phyloP scores from a whole-genome alignment of 1,284 basidiomycete species.

The Moesziomyces parantarcticus region DNA sequence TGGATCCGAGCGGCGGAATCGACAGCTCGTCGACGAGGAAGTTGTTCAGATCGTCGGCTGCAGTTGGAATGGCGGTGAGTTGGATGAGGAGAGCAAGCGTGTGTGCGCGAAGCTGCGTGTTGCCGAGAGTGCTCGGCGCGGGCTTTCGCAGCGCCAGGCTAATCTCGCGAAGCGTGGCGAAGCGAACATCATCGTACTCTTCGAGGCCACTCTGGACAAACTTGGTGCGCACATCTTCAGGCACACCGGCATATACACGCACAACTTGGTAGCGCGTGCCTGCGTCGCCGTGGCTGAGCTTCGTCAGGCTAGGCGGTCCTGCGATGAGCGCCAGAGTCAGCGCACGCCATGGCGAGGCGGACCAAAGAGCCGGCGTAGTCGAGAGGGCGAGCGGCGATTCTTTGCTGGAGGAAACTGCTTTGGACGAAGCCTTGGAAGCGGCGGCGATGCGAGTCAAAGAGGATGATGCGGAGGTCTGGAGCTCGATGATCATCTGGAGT shows the following conservation, averaged over 20 bases:
- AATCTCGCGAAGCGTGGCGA: constrained; percentile 89
- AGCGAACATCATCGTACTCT: constrained; percentile 79
- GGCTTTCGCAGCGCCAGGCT: constrained; percentile 58
- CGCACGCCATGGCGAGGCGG: constrained; percentile 48
- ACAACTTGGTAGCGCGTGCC: constrained; percentile 26
- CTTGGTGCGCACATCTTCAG: constrained; percentile 51
- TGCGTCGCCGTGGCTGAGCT: constrained; percentile 34
- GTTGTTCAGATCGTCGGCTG: constrained; percentile 78
- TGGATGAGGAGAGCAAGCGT: constrained; percentile 80
- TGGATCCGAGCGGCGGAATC: constrained; percentile 10
- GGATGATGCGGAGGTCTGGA: constrained; percentile 41
- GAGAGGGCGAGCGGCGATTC: neutral
- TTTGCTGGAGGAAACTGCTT: constrained; percentile 12
- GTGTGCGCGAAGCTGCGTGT: constrained; percentile 72
- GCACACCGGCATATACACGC: constrained; percentile 28
- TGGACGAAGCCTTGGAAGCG: constrained; percentile 9
- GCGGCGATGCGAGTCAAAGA: constrained; percentile 25
- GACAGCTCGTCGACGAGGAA: constrained; percentile 77
- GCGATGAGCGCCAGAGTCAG: constrained; percentile 44
- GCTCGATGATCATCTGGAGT: constrained; percentile 39
- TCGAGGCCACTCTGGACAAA: constrained; percentile 59
- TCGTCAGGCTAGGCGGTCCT: constrained; percentile 37
- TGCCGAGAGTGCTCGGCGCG: constrained; percentile 34
- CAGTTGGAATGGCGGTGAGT: constrained; percentile 83
- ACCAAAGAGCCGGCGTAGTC: constrained; percentile 32